Base-by-base conservation (phyloP, 257 asterid genomes). In the Ophiorrhiza pumila region DNA sequence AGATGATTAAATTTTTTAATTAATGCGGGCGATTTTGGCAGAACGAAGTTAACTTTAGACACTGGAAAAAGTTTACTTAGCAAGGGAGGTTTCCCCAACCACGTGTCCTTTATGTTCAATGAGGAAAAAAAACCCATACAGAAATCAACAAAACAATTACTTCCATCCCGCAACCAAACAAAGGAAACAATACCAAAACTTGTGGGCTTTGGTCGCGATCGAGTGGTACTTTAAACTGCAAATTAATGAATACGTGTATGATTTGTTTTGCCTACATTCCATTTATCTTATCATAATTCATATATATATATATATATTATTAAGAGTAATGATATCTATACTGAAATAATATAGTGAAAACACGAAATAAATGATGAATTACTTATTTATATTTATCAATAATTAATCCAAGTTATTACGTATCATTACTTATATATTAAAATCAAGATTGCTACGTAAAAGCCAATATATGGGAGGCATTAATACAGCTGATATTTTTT, bases 11-110 rank as follows among this genome's bases (percentile, higher is more conserved):
- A 22, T 5, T 20, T 67, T 65, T 63, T 63, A 14, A 4, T 61
- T 69, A 52, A 18, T 46, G 15, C 47, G 42, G 71, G 74, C 59
- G 64, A n/a, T 15, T 34, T 31, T 47, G 25, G 8, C 43, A 56
- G 39, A 77, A 17, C 39, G 56, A 50, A 35, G 17, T 22, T 7
- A 20, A 60, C 56, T 73, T 68, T 23, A 17, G 55, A 63, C 65
- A 35, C 22, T 62, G 7, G 37, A 17, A 50, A 60, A 64, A 18
- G 80, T 71, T 81, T 74, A 59, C 85, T 77, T 81, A 81, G 85
- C 76, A 27, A 46, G 64, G 37, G 67, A 74, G 85, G 82, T 81
- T 77, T 73, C 47, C 78, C 18, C 0, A 47, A 62, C 15, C 75
- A 70, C 69, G 78, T 76, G 78, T 20, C 73, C 41, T 0, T 60